Percentiles rank a stretch among this genome's conserved stretches.
Evolutionary conservation across 2,329 filamentous ascomycete genomes (phyloP).

Genomic region (Microdochium nivale): DNA sequence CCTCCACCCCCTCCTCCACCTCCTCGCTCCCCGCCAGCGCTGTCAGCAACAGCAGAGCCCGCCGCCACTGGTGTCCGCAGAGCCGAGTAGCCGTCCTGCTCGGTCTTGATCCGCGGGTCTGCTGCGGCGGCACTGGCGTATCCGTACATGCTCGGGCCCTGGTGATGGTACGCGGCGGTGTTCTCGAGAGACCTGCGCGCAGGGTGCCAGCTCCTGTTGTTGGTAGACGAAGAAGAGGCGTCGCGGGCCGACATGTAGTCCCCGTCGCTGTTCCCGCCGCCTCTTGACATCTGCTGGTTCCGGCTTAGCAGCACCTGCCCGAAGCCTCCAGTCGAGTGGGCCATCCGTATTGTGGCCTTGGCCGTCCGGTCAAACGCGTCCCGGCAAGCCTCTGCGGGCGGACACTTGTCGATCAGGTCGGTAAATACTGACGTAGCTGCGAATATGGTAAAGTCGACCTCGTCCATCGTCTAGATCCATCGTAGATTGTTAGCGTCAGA

Average conservation of each 20-base stretch:
- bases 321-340: conserved; percentile 77
- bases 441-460: conserved; percentile 94
- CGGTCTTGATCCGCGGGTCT: too few species aligned
- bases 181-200: not conserved
- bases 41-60: too few species aligned
- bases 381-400: conserved; percentile 86
- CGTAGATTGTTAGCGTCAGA: not conserved
- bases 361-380: conserved; percentile 94
- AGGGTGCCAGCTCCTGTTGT: conserved; percentile 13
- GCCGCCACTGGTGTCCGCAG: conserved; percentile 17
- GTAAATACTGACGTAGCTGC: conserved; percentile 87
- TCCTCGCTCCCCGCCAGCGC: too few species aligned
- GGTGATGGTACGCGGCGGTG: not conserved
- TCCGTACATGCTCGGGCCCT: not conserved
- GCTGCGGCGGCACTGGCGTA: not conserved
- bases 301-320: conserved; percentile 34
- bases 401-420: conserved; percentile 89
- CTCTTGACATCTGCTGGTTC: conserved; percentile 14
- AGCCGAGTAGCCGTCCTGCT: not conserved
- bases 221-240: too few species aligned
- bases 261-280: conserved; percentile 14
- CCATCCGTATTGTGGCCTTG: conserved; percentile 93
- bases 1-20: conserved; percentile 12
- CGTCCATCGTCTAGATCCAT: conserved; percentile 64
- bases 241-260: conserved; percentile 21